Percentiles rank a stretch among this genome's conserved stretches.
Conservation (phyloP, 306 rosid species). For the Vachellia pachyceras region DNA sequence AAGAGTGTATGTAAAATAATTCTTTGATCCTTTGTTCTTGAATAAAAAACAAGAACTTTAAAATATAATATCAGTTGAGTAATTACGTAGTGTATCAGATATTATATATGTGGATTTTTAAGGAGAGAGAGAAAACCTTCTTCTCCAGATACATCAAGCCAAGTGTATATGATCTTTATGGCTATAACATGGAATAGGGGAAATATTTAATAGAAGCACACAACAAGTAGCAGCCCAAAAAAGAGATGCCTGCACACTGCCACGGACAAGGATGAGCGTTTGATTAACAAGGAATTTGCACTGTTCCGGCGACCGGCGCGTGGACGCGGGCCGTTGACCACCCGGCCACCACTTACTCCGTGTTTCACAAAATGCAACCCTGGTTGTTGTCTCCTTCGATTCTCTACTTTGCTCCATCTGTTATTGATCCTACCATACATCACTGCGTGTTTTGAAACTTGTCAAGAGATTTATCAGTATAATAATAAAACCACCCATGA, state of each 20-base stretch:
- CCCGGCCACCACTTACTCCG: slow-evolving; percentile 27
- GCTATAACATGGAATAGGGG: neutral
- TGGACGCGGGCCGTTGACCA: slow-evolving; percentile 44
- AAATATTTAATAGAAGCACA: slow-evolving; percentile 32
- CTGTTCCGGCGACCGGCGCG: neutral
- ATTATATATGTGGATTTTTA: no score
- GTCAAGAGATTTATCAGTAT: neutral
- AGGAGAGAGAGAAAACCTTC: neutral
- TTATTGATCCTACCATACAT: neutral
- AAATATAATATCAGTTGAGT: no score
- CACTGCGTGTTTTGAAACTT: slow-evolving; percentile 36
- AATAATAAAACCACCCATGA: neutral
- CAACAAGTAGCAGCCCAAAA: slow-evolving; percentile 39
- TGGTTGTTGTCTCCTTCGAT: slow-evolving; percentile 27
- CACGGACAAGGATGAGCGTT: slow-evolving; percentile 36
- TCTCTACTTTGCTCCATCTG: slow-evolving; percentile 36
- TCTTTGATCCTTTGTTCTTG: neutral
- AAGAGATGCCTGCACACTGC: slow-evolving; percentile 28
- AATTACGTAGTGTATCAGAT: no score
- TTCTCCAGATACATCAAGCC: neutral
- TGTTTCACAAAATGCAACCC: slow-evolving; percentile 34
- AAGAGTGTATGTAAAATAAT: neutral
- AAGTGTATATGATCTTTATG: neutral
- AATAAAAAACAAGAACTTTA: neutral
- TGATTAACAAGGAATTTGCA: slow-evolving; percentile 34